Evolutionary conservation across 257 asterid species (phyloP).

Genomic region (Ajuga chamaepitys): DNA sequence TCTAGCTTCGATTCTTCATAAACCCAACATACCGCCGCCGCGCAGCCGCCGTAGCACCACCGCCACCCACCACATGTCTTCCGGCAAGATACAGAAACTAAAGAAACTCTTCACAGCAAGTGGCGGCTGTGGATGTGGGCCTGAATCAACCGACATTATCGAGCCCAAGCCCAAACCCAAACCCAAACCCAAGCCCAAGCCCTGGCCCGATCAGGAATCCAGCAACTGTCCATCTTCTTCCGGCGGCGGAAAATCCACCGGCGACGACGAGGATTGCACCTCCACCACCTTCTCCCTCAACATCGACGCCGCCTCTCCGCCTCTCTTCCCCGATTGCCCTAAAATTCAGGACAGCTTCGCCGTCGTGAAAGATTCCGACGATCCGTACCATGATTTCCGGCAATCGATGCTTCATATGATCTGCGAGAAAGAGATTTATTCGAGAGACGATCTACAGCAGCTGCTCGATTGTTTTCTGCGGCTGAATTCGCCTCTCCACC

Average conservation of each 20-base stretch:
- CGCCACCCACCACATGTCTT: conserved; percentile 22
- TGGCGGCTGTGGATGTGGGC: conserved; percentile 44
- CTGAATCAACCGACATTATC: conserved; percentile 30
- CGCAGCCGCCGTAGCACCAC: conserved; percentile 9
- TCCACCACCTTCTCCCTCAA: conserved; percentile 27
- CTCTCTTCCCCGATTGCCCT: conserved; percentile 1
- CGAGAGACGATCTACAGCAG: conserved; percentile 48
- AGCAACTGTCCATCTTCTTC: conserved; percentile 20
- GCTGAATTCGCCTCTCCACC: conserved; percentile 56
- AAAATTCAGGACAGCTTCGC: conserved; percentile 50
- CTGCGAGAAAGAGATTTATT: conserved; percentile 41
- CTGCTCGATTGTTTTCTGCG: conserved; percentile 53
- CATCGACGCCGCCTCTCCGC: conserved; percentile 13
- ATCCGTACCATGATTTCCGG: conserved; percentile 70
- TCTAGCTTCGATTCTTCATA: background rate
- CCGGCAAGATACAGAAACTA: conserved; percentile 31
- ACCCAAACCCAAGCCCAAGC: no score
- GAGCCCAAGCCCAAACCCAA: conserved; percentile 27
- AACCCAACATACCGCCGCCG: background rate
- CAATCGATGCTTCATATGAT: conserved; percentile 81
- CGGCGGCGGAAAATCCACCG: conserved; percentile 10
- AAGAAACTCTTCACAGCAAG: conserved; percentile 26
- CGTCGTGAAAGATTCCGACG: conserved; percentile 54
- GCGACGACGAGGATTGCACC: conserved; percentile 19
- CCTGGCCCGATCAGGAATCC: conserved; percentile 8